phyloP scores from a whole-genome alignment of 176 grass and related monocot genomes.

The Zea mays region DNA sequence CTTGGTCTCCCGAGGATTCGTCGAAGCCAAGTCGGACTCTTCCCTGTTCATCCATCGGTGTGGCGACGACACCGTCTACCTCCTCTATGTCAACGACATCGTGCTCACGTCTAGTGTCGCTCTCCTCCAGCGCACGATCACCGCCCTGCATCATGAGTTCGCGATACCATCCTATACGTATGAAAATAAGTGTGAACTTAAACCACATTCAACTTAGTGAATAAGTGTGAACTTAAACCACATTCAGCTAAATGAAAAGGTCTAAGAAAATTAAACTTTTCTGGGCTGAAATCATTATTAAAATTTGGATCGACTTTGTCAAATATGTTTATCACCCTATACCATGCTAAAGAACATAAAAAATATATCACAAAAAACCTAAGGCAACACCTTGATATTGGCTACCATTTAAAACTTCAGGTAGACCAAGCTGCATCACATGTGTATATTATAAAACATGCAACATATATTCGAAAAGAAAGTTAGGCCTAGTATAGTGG shows the following conservation, averaged over 20 bases:
- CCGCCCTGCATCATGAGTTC: no score
- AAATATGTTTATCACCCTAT: background rate
- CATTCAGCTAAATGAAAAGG: background rate
- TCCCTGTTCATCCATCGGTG: no score
- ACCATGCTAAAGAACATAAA: conserved; percentile 7
- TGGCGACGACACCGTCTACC: no score
- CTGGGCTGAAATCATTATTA: background rate
- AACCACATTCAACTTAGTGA: background rate
- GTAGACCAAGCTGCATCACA: background rate
- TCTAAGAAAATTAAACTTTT: background rate
- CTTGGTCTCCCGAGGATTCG: no score
- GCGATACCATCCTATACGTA: no score
- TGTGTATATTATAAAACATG: background rate
- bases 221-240: background rate
- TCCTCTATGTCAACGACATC: no score
- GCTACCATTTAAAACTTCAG: background rate
- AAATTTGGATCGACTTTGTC: background rate
- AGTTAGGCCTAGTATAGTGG: no score
- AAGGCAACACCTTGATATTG: conserved; percentile 2
- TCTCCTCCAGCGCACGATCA: no score
- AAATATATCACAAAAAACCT: background rate
- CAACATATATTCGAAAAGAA: conserved; percentile 11
- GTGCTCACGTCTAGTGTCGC: no score
- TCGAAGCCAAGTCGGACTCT: no score
- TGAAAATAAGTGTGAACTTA: no score